Conservation (phyloP, 768 basidiomycete species). For the Suillus weaverae region DNA sequence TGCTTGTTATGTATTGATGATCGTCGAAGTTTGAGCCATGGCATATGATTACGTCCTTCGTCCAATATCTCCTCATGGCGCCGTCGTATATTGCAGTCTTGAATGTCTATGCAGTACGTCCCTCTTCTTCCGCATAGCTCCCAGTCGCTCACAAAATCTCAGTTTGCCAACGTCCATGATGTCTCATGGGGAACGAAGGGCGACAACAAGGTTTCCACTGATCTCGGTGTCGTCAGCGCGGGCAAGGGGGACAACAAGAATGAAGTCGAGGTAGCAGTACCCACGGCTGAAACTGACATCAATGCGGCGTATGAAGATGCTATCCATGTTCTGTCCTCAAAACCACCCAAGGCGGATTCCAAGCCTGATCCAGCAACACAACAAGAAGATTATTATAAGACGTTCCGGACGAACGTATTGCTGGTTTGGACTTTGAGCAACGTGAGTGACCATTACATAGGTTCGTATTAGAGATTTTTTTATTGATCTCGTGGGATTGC, state of each 20-base stretch:
- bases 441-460: slow-evolving; percentile 41
- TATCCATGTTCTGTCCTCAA: slow-evolving; percentile 73
- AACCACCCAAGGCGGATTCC: slow-evolving; percentile 70
- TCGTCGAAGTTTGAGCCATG: slow-evolving; percentile 82
- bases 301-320: slow-evolving; percentile 92
- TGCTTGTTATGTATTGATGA: neutral
- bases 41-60: slow-evolving; percentile 96
- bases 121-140: neutral
- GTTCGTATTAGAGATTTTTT: neutral
- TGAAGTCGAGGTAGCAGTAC: slow-evolving; percentile 84
- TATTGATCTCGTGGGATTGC: slow-evolving; percentile 15
- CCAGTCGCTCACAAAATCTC: slow-evolving; percentile 5
- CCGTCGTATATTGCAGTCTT: slow-evolving; percentile 93
- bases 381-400: slow-evolving; percentile 86
- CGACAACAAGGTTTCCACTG: slow-evolving; percentile 81
- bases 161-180: slow-evolving; percentile 89
- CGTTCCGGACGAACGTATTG: slow-evolving; percentile 87
- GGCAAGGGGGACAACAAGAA: slow-evolving; percentile 60
- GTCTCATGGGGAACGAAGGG: slow-evolving; percentile 97
- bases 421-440: slow-evolving; percentile 90
- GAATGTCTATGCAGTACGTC: slow-evolving; percentile 78
- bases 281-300: slow-evolving; percentile 86
- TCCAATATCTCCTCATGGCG: slow-evolving; percentile 90
- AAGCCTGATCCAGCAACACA: slow-evolving; percentile 60
- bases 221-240: slow-evolving; percentile 79